phyloP scores from a whole-genome alignment of 1,284 basidiomycete genomes.

The Trametes pubescens region DNA sequence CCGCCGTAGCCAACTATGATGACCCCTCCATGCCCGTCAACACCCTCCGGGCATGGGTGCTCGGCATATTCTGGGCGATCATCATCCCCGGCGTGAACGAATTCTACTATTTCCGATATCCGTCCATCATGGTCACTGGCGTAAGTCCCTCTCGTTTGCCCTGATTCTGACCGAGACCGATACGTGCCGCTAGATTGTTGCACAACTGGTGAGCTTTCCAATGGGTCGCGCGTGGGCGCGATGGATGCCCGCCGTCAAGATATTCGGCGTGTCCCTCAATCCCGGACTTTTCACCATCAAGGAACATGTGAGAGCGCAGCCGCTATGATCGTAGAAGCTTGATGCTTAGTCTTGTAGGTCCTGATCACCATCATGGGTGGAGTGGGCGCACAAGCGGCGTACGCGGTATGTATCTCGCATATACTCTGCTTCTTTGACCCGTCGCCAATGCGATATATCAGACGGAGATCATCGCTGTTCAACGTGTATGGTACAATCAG shows the following conservation, averaged over 20 bases:
- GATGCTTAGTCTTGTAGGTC: constrained; percentile 29
- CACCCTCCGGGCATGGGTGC: constrained; percentile 68
- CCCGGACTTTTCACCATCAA: constrained; percentile 76
- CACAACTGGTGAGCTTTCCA: constrained; percentile 68
- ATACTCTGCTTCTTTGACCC: not conserved
- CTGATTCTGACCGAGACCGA: not conserved
- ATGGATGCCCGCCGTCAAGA: constrained; percentile 57
- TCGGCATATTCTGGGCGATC: constrained; percentile 57
- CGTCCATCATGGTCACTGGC: constrained; percentile 53
- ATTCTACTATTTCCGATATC: constrained; percentile 74
- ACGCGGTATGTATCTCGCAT: constrained; percentile 46
- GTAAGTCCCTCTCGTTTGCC: constrained; percentile 32
- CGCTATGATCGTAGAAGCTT: not conserved
- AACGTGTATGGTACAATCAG: constrained; percentile 74
- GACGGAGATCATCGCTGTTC: constrained; percentile 81
- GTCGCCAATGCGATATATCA: constrained; percentile 33
- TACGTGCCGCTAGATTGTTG: constrained; percentile 51
- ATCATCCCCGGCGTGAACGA: constrained; percentile 66
- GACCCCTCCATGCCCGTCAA: constrained; percentile 47
- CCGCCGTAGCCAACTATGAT: constrained; percentile 46
- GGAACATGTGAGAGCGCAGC: constrained; percentile 56
- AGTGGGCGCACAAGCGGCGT: constrained; percentile 65
- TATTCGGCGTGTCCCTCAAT: constrained; percentile 64
- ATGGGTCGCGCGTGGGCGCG: constrained; percentile 64
- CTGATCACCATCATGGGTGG: constrained; percentile 79